Evolutionary conservation across 257 asterid species (phyloP), one percentile per base, ranked within the genome.

Genomic region (Solanum gracilifrons): DNA sequence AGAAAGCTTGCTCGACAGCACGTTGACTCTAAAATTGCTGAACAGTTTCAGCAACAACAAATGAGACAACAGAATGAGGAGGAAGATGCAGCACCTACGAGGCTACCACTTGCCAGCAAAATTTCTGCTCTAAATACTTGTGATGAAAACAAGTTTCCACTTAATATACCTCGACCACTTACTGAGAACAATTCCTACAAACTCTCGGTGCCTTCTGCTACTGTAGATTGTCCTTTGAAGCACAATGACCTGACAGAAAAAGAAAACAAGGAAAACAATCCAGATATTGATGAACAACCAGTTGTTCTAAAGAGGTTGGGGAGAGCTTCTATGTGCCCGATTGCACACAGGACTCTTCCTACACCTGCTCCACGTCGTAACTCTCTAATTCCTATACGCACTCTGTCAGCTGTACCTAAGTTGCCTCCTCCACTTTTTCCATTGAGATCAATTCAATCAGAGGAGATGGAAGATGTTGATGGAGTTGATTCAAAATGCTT

Each of bases 1-100:
- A 91, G 99, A 88, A 97, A 94, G 91, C 95, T 97, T 29, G 99
- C 96, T 85, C 90, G 98, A 88, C 98, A 95, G 87, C 98, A 97
- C 1, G 95, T 95, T 76, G 97, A 94, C 91, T 88, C 94, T 29
- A 97, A 90, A 91, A 94, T 95, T 46, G 97, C 96, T 21, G 98
- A 94, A 89, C 95, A 93, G 89, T 89, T 83, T 88, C 93, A 91
- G 72, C 90, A 86, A 43, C 94, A 89, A 32, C 88, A 90, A 82
- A 84, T 66, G 41, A 90, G 71, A 77, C 93, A 90, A 85, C 94
- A 91, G 79, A 91, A 91, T 16, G 94, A 93, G 39, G 98, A 94
- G 75, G 93, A 89, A 60, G 92, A 87, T 87, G 76, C 68, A 43
- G 68, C 85, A 73, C 87, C 91, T 60, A 31, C 13, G 35, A 92